These are phyloP conservation scores for Camellia sinensis DNA, from an alignment of 148 eudicot species.

Conservation along the genomic window DNA sequence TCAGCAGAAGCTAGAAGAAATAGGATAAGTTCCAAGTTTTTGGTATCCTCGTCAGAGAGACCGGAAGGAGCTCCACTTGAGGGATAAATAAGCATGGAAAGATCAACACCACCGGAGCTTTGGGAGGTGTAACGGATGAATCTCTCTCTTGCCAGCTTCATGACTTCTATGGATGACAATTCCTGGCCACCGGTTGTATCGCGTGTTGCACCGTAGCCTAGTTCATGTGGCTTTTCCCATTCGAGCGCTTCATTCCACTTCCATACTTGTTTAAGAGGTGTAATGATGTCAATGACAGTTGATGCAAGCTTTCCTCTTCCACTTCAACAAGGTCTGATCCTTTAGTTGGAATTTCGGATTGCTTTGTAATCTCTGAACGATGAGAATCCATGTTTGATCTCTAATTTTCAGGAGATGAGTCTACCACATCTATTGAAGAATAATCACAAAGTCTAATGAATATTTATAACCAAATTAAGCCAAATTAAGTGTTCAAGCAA, in stretches of 20 bases:
- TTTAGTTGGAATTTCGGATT: not conserved
- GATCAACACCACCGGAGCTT: slow-evolving; percentile 3
- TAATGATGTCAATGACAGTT: not conserved
- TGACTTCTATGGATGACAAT: slow-evolving; percentile 22
- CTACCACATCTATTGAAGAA: no score
- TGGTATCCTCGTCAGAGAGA: slow-evolving; percentile 20
- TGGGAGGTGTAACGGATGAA: slow-evolving; percentile 26
- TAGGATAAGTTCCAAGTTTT: slow-evolving; percentile 24
- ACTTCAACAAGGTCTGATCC: not conserved
- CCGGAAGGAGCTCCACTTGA: slow-evolving; percentile 12
- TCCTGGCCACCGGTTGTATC: not conserved
- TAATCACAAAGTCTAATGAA: no score
- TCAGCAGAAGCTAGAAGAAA: slow-evolving; percentile 36
- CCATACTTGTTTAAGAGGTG: not conserved
- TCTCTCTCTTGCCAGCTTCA: slow-evolving; percentile 33
- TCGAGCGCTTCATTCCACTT: not conserved
- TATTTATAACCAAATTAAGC: no score
- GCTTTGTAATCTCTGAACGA: not conserved
- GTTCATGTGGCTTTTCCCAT: not conserved
- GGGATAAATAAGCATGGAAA: slow-evolving; percentile 6
- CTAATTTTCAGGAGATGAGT: not conserved
- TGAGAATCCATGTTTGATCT: not conserved
- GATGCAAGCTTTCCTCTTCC: not conserved
- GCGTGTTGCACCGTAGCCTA: no score
- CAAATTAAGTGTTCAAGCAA: no score